Base-by-base conservation (phyloP, 2,329 filamentous ascomycete species). In the Diaporthe ilicicola region DNA sequence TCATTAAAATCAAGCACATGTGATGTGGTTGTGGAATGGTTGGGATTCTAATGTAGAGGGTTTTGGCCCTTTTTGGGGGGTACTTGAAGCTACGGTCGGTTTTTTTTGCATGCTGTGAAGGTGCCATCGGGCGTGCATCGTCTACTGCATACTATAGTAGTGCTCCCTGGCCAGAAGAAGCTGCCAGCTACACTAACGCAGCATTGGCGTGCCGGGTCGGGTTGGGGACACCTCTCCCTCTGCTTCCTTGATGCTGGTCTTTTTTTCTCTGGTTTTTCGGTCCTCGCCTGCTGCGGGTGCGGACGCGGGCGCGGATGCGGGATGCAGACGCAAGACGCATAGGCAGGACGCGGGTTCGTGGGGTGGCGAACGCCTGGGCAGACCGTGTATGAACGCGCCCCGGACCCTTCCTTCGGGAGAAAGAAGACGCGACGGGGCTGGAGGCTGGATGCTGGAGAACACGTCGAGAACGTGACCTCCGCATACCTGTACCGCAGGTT, bases 41-140 rank as follows among this genome's bases (percentile, higher is more conserved):
- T n/a, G n/a, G n/a, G n/a, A n/a, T n/a, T n/a, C n/a, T n/a, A n/a
- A n/a, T n/a, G n/a, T n/a, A n/a, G n/a, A n/a, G n/a, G n/a, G n/a
- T n/a, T n/a, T n/a, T n/a, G n/a, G n/a, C n/a, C n/a, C n/a, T n/a
- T n/a, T n/a, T n/a, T n/a, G n/a, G n/a, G n/a, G n/a, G n/a, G n/a
- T n/a, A n/a, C n/a, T n/a, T n/a, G n/a, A n/a, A n/a, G n/a, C n/a
- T n/a, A n/a, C n/a, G n/a, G n/a, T n/a, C n/a, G n/a, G n/a, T n/a
- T n/a, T n/a, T n/a, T n/a, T n/a, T n/a, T n/a, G n/a, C n/a, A n/a
- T n/a, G n/a, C n/a, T 54, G 37, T 48, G 66, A 69, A 19, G 44
- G 69, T 67, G 61, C n/a, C 42, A 67, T 70, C 62, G 69, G 69
- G 27, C 69, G 69, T 70, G 62, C 69, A 70, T 56, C 9, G 44